Evolutionary conservation across 495 filamentous ascomycete species (phyloP), one percentile per base, ranked within the genome.

Genomic region (Lasiosphaeria ovina): DNA sequence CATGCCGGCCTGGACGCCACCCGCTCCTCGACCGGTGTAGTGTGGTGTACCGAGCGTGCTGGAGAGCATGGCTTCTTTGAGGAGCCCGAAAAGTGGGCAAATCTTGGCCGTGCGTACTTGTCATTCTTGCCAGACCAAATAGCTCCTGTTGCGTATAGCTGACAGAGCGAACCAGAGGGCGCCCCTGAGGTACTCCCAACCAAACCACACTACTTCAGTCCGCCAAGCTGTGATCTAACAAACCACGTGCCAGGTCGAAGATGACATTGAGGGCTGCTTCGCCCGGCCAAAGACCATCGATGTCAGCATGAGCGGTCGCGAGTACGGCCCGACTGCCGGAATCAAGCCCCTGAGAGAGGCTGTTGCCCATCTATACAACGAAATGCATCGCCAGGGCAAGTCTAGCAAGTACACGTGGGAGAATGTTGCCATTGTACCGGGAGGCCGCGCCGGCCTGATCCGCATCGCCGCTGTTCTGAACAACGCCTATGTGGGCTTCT

Each of bases 351-450:
- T 98, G 58, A 81, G 93, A 54, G 87, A 89, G 60, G 93, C 93
- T 12, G 91, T 98, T n/a, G 93, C 93, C 36, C 82, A 85, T 54
- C 82, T 98, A 59, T 98, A 98, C 80, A 97, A 98, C 68, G 87
- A 85, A 69, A 91, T 96, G 74, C 92, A 97, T 69, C 86, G 93
- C 48, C 78, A 93, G 74, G 90, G 89, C 60, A 92, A 94, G 76
- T 77, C 81, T n/a, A 93, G 89, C 71, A 81, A 96, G 74, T 97
- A 98, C 71, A 92, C 89, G n/a, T 96, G 91, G 88, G 93, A 97
- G 77, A 97, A 98, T 75, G 93, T 97, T n/a, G 92, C 90, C 74
- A 95, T 98, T 69, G 93, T 98, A 4, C 93, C 93, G 45, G 93
- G 93, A 73, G 93, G 93, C 33, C 82, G 93, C 62, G 93, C 93